Evolutionary conservation across 2,329 filamentous ascomycete species (phyloP).

Genomic region (Scedosporium aurantiacum): DNA sequence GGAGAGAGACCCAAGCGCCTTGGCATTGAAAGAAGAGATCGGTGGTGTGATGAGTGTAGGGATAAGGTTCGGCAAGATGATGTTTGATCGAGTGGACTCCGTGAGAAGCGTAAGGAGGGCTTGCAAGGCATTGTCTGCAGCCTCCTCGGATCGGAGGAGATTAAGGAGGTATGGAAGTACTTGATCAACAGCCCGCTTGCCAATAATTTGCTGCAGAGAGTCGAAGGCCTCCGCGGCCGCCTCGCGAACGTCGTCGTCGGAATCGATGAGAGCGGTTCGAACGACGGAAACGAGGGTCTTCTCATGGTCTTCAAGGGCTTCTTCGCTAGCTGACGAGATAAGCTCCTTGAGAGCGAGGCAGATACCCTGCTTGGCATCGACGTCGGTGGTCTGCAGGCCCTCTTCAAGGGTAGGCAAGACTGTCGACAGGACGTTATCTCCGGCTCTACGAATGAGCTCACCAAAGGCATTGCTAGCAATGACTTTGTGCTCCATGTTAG

Average conservation of each 20-base stretch:
- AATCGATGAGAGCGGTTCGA: constrained; percentile 82
- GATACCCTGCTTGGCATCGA: constrained; percentile 91
- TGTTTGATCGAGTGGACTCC: constrained; percentile 85
- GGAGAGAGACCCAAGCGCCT: constrained; percentile 82
- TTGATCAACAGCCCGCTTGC: constrained; percentile 90
- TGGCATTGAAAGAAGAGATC: constrained; percentile 90
- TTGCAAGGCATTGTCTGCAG: constrained; percentile 84
- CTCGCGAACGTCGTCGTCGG: constrained; percentile 80
- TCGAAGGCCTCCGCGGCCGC: constrained; percentile 96
- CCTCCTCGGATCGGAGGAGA: constrained; percentile 72
- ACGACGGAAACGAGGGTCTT: constrained; percentile 92
- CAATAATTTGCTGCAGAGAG: constrained; percentile 81
- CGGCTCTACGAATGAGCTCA: constrained; percentile 92
- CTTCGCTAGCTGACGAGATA: constrained; percentile 76
- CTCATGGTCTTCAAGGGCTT: constrained; percentile 87
- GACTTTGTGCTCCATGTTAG: constrained; percentile 97
- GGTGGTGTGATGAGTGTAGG: constrained; percentile 84
- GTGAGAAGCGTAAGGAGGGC: constrained; percentile 90
- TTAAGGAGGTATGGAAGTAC: constrained; percentile 87
- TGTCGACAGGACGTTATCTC: constrained; percentile 80
- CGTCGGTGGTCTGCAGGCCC: constrained; percentile 76
- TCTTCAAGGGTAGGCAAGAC: constrained; percentile 87
- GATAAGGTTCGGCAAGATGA: constrained; percentile 91
- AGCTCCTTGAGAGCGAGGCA: constrained; percentile 92
- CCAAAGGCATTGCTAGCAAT: constrained; percentile 96